phyloP scores from a whole-genome alignment of 1,139 yeast species.

The Spathaspora sp. region DNA sequence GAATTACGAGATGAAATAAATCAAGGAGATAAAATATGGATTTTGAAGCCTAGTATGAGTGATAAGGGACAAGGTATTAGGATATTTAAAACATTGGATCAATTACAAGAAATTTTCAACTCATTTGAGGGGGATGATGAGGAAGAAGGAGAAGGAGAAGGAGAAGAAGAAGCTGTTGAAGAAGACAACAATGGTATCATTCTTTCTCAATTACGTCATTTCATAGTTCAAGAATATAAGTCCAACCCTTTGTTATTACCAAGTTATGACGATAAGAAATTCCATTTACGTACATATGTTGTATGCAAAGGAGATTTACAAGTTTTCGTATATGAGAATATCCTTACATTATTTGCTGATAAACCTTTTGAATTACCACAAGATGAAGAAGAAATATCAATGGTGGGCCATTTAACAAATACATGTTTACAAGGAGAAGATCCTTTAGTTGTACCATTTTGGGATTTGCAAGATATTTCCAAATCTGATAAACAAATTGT shows the following conservation, averaged over 20 bases:
- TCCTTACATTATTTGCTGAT: slow-evolving; percentile 79
- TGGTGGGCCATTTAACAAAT: slow-evolving; percentile 82
- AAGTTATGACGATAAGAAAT: slow-evolving; percentile 66
- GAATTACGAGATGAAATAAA: slow-evolving; percentile 81
- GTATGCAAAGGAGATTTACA: slow-evolving; percentile 69
- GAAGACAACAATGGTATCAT: slow-evolving; percentile 58
- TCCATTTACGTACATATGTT: slow-evolving; percentile 88
- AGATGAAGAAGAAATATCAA: slow-evolving; percentile 36
- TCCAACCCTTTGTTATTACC: slow-evolving; percentile 63
- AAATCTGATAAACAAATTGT: slow-evolving; percentile 31
- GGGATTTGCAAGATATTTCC: slow-evolving; percentile 51
- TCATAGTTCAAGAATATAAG: slow-evolving; percentile 81
- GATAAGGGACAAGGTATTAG: slow-evolving; percentile 96
- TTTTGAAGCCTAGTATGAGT: slow-evolving; percentile 93
- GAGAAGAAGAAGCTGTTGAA: slow-evolving; percentile 16
- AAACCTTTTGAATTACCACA: slow-evolving; percentile 45
- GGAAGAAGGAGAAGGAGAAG: slow-evolving; percentile 46
- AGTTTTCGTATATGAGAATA: slow-evolving; percentile 76
- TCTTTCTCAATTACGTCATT: slow-evolving; percentile 85
- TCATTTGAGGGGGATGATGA: slow-evolving; percentile 78
- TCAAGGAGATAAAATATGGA: slow-evolving; percentile 68
- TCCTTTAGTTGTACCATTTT: slow-evolving; percentile 64
- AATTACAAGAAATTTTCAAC: slow-evolving; percentile 79
- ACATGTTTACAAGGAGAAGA: slow-evolving; percentile 72
- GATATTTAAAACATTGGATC: slow-evolving; percentile 72